Percentiles rank a stretch among this genome's conserved stretches.
Conservation (phyloP, 768 basidiomycete genomes). For the Lactifluus pinguis region DNA sequence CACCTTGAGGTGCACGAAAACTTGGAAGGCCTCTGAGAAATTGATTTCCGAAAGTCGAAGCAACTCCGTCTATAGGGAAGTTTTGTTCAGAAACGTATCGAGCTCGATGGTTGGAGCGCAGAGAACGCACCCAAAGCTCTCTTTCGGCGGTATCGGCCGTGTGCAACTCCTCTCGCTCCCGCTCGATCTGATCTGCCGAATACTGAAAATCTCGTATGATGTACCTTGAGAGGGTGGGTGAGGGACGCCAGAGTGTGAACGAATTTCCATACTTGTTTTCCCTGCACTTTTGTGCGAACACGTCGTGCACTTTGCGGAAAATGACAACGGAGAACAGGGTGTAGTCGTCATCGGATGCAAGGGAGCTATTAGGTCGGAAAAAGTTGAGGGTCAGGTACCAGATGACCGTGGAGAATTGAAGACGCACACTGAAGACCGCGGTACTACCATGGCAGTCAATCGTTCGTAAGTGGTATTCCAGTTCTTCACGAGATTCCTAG, state of each 20-base stretch:
- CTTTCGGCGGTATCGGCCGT: conserved; percentile 81
- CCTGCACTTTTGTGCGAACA: conserved; percentile 87
- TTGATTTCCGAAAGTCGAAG: conserved; percentile 86
- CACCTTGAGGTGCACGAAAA: conserved; percentile 89
- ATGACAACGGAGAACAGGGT: conserved; percentile 76
- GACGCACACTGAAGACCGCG: conserved; percentile 77
- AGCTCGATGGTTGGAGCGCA: not conserved
- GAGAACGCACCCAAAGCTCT: conserved; percentile 83
- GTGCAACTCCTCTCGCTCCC: conserved; percentile 74
- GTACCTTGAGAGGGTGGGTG: conserved; percentile 46
- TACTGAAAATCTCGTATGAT: conserved; percentile 91
- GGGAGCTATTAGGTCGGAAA: conserved; percentile 36
- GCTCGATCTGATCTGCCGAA: conserved; percentile 71
- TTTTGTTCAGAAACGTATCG: not conserved
- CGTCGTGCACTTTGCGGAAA: conserved; percentile 86
- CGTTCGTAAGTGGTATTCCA: conserved; percentile 89
- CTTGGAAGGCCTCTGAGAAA: conserved; percentile 94
- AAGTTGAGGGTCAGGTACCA: not conserved
- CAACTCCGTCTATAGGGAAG: conserved; percentile 67
- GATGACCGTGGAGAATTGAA: not conserved
- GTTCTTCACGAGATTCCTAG: conserved; percentile 73
- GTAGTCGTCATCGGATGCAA: conserved; percentile 85
- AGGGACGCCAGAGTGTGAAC: not conserved
- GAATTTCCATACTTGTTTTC: conserved; percentile 72
- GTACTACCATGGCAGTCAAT: conserved; percentile 83